Percentiles rank a stretch among this genome's conserved stretches.
Evolutionary conservation across 768 basidiomycete species (phyloP).

Genomic region (Pleurotus tuoliensis): DNA sequence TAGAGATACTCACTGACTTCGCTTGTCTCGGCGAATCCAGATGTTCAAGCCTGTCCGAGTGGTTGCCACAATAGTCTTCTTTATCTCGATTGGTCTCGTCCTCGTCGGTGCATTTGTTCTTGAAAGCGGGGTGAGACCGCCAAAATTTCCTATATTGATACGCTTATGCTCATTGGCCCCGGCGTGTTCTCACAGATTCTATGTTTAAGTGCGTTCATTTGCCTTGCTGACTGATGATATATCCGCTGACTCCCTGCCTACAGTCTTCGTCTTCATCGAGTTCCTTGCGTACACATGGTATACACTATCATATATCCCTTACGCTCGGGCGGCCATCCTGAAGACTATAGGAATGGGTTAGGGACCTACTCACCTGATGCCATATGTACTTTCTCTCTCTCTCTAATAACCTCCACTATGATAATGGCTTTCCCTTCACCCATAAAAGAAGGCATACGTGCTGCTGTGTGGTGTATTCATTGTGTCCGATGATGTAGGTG

Average conservation of each 20-base stretch:
- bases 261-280: constrained; percentile 89
- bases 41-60: constrained; percentile 96
- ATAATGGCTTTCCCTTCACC: neutral
- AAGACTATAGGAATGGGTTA: constrained; percentile 55
- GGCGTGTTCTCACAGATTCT: constrained; percentile 50
- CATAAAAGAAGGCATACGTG: no score
- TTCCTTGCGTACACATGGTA: constrained; percentile 94
- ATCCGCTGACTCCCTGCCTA: constrained; percentile 9
- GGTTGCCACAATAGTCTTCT: constrained; percentile 72
- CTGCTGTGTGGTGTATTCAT: no score
- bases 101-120: constrained; percentile 86
- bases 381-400: no score
- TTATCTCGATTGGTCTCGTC: constrained; percentile 76
- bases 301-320: constrained; percentile 85
- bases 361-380: constrained; percentile 4
- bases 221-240: neutral
- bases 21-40: constrained; percentile 29
- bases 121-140: constrained; percentile 50
- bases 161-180: constrained; percentile 71
- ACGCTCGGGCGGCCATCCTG: constrained; percentile 72
- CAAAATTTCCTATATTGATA: constrained; percentile 56
- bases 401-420: constrained; percentile 10
- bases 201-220: constrained; percentile 53
- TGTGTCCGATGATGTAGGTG: no score
- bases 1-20: neutral